Evolutionary conservation across 345 rosid genomes (phyloP), one percentile per base, ranked within the genome.

Genomic region (Gossypium raimondii): DNA sequence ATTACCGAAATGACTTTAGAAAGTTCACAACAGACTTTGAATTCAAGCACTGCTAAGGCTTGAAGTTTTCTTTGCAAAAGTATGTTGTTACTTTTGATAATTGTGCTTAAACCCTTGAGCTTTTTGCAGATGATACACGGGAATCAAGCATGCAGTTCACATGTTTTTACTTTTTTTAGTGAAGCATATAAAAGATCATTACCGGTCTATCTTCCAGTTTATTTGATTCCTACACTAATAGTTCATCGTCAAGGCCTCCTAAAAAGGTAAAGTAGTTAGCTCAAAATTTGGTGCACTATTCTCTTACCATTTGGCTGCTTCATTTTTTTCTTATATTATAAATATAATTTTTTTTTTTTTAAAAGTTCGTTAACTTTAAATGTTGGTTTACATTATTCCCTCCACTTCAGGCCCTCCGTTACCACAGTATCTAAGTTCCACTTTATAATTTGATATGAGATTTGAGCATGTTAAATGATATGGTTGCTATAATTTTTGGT

Each of bases 191-290:
- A 81, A 85, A 89, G 98, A 82, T 93, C 98, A 10, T 67, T 94
- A 67, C 97, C 95, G 7, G 95, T 94, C 7, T 94, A 94, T 82
- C 85, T 94, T 70, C 98, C 97, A 47, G 98, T 94, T 20, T 94
- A 92, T 86, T 79, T 94, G 74, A 71, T 94, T 75, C 97, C 98
- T 56, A 95, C 97, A 50, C 73, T 94, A 59, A 86, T 94, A 78
- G 97, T 94, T 75, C 98, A 94, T 86, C 97, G 97, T 29, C 83
- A 86, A 78, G 97, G 86, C 73, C 95, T 94, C 60, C 63, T 79
- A 58, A 85, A 89, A 87, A 89, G 93, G 98, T 94, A 85, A 71
- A 14, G 41, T 17, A 13, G 44, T 52, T 52, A 2, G 56, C 1
- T 16, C 3, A 17, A 59, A 59, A 3, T 25, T 25, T 25, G 34